These are phyloP conservation scores for Beta corolliflora DNA, from an alignment of 179 eudicot species.

Conservation along the genomic window DNA sequence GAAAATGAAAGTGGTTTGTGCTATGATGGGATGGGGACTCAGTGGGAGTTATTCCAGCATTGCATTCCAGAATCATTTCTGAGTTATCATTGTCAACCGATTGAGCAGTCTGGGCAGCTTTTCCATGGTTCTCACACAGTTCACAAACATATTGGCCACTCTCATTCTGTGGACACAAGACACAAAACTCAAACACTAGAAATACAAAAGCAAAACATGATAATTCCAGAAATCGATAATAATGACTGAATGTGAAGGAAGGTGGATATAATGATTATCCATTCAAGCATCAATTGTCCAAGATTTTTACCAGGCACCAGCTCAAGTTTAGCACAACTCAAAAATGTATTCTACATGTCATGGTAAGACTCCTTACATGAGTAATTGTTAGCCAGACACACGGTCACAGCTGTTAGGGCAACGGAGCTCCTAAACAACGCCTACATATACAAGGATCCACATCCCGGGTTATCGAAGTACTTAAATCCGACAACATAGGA, in stretches of 20 bases:
- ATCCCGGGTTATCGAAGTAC: neutral
- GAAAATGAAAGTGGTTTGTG: constrained; percentile 19
- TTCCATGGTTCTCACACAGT: constrained; percentile 71
- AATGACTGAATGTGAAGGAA: neutral
- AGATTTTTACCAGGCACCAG: neutral
- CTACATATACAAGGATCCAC: too few species aligned
- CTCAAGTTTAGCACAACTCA: neutral
- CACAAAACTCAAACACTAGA: neutral
- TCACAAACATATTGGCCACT: constrained; percentile 62
- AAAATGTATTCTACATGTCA: neutral
- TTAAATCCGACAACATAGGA: neutral
- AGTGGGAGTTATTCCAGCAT: constrained; percentile 23
- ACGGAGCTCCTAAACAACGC: too few species aligned
- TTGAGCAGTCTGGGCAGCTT: constrained; percentile 37
- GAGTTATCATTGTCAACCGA: constrained; percentile 21
- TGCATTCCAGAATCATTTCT: constrained; percentile 14
- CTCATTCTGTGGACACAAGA: constrained; percentile 44
- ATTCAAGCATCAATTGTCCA: neutral
- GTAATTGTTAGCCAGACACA: neutral
- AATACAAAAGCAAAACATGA: neutral
- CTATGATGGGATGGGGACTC: constrained; percentile 30
- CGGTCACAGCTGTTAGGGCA: neutral
- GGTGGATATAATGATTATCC: neutral
- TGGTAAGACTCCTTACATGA: neutral
- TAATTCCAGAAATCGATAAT: neutral